phyloP scores from a whole-genome alignment of 192 early-diverging fungal species.

The Rhizophlyctis rosea region DNA sequence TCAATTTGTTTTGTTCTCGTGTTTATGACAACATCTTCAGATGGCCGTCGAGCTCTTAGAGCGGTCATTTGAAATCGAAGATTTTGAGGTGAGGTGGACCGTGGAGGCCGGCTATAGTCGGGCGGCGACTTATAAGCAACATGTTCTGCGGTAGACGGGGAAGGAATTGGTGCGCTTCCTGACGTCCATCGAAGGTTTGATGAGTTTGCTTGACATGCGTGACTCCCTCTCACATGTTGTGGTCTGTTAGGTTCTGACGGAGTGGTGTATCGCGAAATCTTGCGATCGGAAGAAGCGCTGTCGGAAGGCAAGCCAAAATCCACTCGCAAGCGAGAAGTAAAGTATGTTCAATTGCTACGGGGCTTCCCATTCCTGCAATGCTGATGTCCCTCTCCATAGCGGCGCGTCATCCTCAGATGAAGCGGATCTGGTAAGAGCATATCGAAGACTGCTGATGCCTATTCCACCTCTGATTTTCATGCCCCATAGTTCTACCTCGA shows the following conservation, averaged over 20 bases:
- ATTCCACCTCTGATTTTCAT: too few relatives aligned
- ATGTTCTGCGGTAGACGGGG: constrained; percentile 44
- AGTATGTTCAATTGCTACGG: too few relatives aligned
- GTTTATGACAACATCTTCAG: background rate
- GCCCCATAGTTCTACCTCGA: constrained; percentile 36
- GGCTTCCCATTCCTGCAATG: too few relatives aligned
- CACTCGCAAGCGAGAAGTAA: too few relatives aligned
- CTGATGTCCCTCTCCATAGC: too few relatives aligned
- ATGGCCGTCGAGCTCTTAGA: constrained; percentile 65
- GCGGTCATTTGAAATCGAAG: constrained; percentile 67
- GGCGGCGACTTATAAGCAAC: background rate
- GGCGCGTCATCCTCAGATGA: too few relatives aligned
- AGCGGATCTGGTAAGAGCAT: too few relatives aligned
- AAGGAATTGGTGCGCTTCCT: constrained; percentile 78
- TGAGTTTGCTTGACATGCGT: too few relatives aligned
- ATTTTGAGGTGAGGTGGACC: constrained; percentile 63
- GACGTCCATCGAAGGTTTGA: constrained; percentile 68
- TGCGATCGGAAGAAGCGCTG: background rate
- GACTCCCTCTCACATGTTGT: background rate
- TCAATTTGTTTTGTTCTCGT: constrained; percentile 1
- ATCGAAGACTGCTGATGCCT: too few relatives aligned
- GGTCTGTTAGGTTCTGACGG: constrained; percentile 2
- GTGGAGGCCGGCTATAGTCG: background rate
- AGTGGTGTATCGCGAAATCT: constrained; percentile 4
- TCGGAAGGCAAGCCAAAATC: too few relatives aligned